Evolutionary conservation across 495 filamentous ascomycete species (phyloP), one percentile per base, ranked within the genome.

Genomic region (Neurospora sp.): DNA sequence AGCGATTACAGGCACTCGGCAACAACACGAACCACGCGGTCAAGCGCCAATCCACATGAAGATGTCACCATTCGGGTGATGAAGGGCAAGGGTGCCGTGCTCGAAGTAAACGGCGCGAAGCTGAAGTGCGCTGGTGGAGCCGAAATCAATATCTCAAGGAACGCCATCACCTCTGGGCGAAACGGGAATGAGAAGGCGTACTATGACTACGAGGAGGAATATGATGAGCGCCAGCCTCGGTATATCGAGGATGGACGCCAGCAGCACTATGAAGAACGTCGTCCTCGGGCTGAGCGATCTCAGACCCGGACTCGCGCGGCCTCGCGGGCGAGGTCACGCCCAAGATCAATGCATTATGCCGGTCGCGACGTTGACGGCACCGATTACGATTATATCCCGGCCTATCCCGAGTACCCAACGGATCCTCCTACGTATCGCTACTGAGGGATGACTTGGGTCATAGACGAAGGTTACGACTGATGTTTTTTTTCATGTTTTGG

Each of bases 1-100:
- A 88, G 86, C 76, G 87, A 88, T 31, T 88, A 85, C 75, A 83
- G 82, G 71, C 84, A 85, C 70, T 87, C 86, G 22, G 84, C 84
- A 2, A 87, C 87, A 10, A 87, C 86, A 10, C 83, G 85, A 35
- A 88, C 85, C n/a, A 88, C 85, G 16, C 79, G 84, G 53, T 84
- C 83, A 46, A 83, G 81, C 22, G 77, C 75, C 68, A 78, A 82
- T 59, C 84, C 86, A 31, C 48, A 22, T 70, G 85, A 88, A 61
- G 85, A 87, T 74, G 80, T 87, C 38, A 88, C 86, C 12, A 87
- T 88, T 76, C 84, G 84, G 48, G 82, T 88, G 53, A 37, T 66
- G 46, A 82, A 84, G 41, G 85, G 85, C 4, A 83, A 37, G 53
- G 53, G 76, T 68, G 79, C 83, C 22, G 79, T 82, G 18, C 81